Evolutionary conservation across 805 yeast genomes (phyloP).

Genomic region (Saccharomyces jurei): DNA sequence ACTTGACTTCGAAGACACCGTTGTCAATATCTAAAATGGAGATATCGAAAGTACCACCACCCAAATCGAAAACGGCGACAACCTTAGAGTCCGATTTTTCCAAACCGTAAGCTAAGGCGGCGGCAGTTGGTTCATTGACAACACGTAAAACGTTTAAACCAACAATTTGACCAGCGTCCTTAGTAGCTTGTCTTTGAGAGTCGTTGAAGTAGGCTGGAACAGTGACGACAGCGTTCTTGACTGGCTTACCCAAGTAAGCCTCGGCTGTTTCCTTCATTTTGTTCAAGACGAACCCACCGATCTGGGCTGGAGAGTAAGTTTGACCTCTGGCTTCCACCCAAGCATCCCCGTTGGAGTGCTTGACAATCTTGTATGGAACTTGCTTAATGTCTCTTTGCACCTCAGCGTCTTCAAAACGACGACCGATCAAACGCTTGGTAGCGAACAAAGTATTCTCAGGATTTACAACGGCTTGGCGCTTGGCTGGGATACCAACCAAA

Average conservation of each 20-base stretch:
- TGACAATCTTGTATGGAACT: conserved; percentile 85
- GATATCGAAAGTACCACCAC: conserved; percentile 98
- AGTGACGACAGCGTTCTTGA: conserved; percentile 81
- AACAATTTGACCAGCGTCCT: conserved; percentile 96
- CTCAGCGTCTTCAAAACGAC: conserved; percentile 82
- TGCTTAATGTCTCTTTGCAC: conserved; percentile 83
- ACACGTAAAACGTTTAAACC: conserved; percentile 80
- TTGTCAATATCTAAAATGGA: conserved; percentile 93
- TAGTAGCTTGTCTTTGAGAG: conserved; percentile 77
- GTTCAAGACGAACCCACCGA: conserved; percentile 87
- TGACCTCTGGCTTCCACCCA: conserved; percentile 90
- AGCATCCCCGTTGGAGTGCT: conserved; percentile 90
- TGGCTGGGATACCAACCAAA: conserved; percentile 89
- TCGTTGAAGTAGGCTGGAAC: conserved; percentile 87
- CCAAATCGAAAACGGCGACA: conserved; percentile 93
- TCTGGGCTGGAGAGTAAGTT: conserved; percentile 88
- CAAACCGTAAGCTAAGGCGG: conserved; percentile 91
- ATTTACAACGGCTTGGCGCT: conserved; percentile 92
- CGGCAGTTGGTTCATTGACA: conserved; percentile 80
- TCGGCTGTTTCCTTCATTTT: conserved; percentile 99
- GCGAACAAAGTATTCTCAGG: conserved; percentile 91
- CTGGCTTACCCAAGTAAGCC: conserved; percentile 78
- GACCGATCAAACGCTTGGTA: conserved; percentile 90
- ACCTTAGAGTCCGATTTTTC: conserved; percentile 71
- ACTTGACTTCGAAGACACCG: conserved; percentile 96